phyloP scores from a whole-genome alignment of 78 protist genomes.

The Dictyostelium brefeldianum region DNA sequence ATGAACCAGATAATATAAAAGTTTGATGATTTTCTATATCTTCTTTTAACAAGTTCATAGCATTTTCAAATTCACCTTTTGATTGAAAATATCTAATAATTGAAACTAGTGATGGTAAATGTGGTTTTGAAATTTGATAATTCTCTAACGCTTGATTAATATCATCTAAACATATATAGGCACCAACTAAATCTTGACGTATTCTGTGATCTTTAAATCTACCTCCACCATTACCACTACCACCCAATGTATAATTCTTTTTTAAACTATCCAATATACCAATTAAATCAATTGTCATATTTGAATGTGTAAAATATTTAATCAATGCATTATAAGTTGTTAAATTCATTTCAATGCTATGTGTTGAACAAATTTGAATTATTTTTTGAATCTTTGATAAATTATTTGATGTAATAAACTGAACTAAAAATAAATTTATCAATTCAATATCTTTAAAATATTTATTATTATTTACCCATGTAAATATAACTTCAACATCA shows the following conservation, averaged over 20 bases:
- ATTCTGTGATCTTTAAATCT: not conserved
- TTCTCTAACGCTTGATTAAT: not conserved
- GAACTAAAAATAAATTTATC: constrained; percentile 5
- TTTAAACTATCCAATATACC: not conserved
- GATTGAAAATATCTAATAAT: not conserved
- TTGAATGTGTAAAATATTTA: constrained; percentile 5
- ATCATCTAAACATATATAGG: constrained; percentile 11
- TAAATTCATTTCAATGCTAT: constrained; percentile 1
- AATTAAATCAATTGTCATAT: not conserved
- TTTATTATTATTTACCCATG: constrained; percentile 1
- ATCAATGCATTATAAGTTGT: constrained; percentile 1
- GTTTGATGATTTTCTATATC: not conserved
- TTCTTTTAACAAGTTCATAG: too few relatives aligned
- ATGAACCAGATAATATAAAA: not conserved
- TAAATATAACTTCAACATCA: constrained; percentile 29
- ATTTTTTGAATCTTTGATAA: constrained; percentile 7
- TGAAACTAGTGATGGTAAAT: not conserved
- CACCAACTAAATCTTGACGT: not conserved
- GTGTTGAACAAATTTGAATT: not conserved
- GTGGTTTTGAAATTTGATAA: not conserved
- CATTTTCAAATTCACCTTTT: not conserved
- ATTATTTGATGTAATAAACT: not conserved
- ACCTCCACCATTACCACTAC: not conserved
- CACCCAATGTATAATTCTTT: not conserved
- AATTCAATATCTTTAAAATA: constrained; percentile 10